Evolutionary conservation across 139 green algal species (phyloP), one percentile per base, ranked within the genome.

Genomic region (Auxenochlorella pyrenoidosa): DNA sequence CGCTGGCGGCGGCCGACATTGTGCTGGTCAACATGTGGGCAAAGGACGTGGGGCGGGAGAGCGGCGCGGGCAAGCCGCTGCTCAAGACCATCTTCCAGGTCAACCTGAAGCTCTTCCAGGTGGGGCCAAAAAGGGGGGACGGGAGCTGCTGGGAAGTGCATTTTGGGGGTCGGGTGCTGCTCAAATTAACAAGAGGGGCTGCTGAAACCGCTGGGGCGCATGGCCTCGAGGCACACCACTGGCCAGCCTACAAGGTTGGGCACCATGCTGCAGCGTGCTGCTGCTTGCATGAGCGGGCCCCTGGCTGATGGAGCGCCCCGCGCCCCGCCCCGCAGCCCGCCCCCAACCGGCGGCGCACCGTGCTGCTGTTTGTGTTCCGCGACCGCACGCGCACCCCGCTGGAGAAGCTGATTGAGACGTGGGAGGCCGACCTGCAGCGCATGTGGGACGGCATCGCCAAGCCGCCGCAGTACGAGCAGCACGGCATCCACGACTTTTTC

Each of bases 81-180:
- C 92, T 99, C 60, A 99, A 97, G 87, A 99, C 97, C 13, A 97
- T 99, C 63, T 97, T 99, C 75, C 96, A 99, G 95, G 97, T 99
- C 47, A 99, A 99, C 92, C 88, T 99, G 68, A 98, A 99, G 94
- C 93, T 99, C 28, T 99, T 99, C 91, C 80, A 85, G 80, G 80
- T 85, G 80, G 1, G 38, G 8, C 3, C 18, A n/a, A 1, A 12
- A 40, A 38, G 22, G 3, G 72, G 24, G 21, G 6, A 51, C 1
- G 30, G 26, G 32, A 40, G 15, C 30, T 38, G 30, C 28, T 24
- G 40, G 66, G 6, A 10, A 18, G 47, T 54, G 47, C 47, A 10
- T 10, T 54, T 54, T 6, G 47, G 47, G 47, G 47, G 6, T 54
- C 10, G 47, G 47, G 47, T 6, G 47, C 47, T 54, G 47, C n/a